Percentiles rank a stretch among this genome's conserved stretches.
phyloP scores from a whole-genome alignment of 495 filamentous ascomycete genomes.

The Penicillium verhagenii region DNA sequence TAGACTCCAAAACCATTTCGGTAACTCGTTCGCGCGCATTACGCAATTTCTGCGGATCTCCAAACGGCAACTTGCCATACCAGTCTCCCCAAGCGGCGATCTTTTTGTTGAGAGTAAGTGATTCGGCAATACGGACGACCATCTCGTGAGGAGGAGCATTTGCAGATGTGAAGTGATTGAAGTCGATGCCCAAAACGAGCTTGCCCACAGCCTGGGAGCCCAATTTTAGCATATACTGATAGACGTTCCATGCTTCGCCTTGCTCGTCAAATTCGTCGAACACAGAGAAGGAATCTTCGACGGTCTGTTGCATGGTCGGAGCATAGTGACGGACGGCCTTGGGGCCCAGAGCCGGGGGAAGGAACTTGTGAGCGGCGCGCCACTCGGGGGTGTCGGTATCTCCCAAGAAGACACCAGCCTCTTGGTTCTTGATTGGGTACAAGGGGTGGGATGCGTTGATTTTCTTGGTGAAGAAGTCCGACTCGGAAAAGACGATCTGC shows the following conservation, averaged over 20 bases:
- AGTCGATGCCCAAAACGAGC: conserved; percentile 47
- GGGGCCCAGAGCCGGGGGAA: conserved; percentile 51
- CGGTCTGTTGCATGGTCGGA: conserved; percentile 48
- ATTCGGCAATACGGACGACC: conserved; percentile 35
- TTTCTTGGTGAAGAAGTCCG: conserved; percentile 51
- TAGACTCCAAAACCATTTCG: conserved; percentile 32
- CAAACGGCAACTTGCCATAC: conserved; percentile 53
- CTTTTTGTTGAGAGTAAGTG: conserved; percentile 50
- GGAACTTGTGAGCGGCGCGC: conserved; percentile 51
- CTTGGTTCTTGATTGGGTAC: conserved; percentile 36
- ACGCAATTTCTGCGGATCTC: conserved; percentile 40
- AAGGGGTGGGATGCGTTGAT: conserved; percentile 52
- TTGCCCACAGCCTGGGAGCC: conserved; percentile 50
- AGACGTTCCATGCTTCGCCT: conserved; percentile 53
- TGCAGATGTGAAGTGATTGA: conserved; percentile 46
- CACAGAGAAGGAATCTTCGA: conserved; percentile 41
- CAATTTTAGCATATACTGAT: conserved; percentile 58
- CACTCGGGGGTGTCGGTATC: conserved; percentile 50
- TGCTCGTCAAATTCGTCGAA: conserved; percentile 51
- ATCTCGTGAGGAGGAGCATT: conserved; percentile 40
- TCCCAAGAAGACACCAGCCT: conserved; percentile 49
- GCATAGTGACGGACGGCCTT: conserved; percentile 56
- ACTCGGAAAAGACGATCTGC: conserved; percentile 40
- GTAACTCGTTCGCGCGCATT: conserved; percentile 19
- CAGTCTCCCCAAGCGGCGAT: conserved; percentile 42